Base-by-base conservation (phyloP, 345 rosid species). In the Firmiana major region DNA sequence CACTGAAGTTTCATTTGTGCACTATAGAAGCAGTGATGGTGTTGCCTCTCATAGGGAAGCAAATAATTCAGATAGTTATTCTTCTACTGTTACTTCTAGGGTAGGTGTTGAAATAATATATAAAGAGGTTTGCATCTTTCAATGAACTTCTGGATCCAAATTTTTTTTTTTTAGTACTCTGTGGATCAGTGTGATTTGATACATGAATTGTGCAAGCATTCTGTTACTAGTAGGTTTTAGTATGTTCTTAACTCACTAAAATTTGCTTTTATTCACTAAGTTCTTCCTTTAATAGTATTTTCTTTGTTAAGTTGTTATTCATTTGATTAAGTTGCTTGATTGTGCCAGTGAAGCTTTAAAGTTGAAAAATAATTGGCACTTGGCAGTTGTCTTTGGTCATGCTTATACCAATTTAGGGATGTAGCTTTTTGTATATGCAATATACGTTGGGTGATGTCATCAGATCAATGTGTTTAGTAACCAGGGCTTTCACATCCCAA, bases 1-100 rank as follows among this genome's bases (percentile, higher is more conserved):
- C 83, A 85, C 90, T 2, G 92, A 90, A 77, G 87, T 87, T 73
- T 89, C 92, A 9, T 79, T 82, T 46, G 81, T 80, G n/a, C 89
- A 85, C 58, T 79, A 58, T 21, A 83, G 85, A 72, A 84, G 85
- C 84, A 74, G 68, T 42, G 80, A 66, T 72, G 81, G 78, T 79
- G 81, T 63, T 75, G 64, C 81, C 43, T 84, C 88, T 45, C 72
- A 72, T 38, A 77, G 83, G 63, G 85, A 85, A 68, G 75, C 79
- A 17, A 75, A 84, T 51, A 66, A 62, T 51, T 82, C 92, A 2
- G 87, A 86, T 73, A 83, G 83, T 28, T 80, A 79, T 84, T 83
- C 89, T 77, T 80, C 90, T 3, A 79, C 83, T 36, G 86, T 72
- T 67, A 76, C 81, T 74, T 84, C 89, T 8, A 70, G 49, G 55